A percentile compares a stretch with the other conserved stretches of the same genome.
Evolutionary conservation across 345 rosid species (phyloP).

Genomic region (Passiflora organensis): DNA sequence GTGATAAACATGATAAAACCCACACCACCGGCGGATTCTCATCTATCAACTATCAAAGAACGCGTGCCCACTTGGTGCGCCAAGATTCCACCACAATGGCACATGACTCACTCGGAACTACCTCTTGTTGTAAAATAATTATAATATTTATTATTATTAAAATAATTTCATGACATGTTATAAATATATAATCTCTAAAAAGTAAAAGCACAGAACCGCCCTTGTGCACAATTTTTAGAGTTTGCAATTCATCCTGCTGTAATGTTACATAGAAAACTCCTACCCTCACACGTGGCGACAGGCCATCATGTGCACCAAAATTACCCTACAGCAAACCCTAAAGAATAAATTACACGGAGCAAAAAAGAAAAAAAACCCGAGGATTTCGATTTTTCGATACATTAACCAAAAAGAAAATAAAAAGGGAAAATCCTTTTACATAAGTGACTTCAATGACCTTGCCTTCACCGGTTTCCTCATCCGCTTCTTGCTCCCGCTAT

Average conservation of each 20-base stretch:
- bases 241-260: constrained; percentile 26
- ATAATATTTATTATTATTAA: too few species aligned
- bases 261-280: constrained; percentile 21
- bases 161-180: too few species aligned
- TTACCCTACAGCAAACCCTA: background rate
- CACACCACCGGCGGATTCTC: too few species aligned
- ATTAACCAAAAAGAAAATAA: constrained; percentile 4
- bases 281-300: constrained; percentile 21
- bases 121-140: too few species aligned
- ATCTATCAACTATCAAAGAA: too few species aligned
- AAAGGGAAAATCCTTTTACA: constrained; percentile 27
- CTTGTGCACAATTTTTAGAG: constrained; percentile 16
- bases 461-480: constrained; percentile 78
- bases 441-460: constrained; percentile 86
- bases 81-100: too few species aligned
- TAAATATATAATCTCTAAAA: background rate
- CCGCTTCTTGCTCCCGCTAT: constrained; percentile 43
- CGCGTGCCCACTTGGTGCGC: too few species aligned
- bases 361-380: too few species aligned
- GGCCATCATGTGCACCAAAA: constrained; percentile 10
- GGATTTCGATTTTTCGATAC: background rate
- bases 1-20: too few species aligned
- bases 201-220: constrained; percentile 21
- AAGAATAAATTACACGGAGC: too few species aligned
- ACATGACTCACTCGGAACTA: too few species aligned